phyloP scores from a whole-genome alignment of 2,329 filamentous ascomycete species.

The Xylariaceae sp. region DNA sequence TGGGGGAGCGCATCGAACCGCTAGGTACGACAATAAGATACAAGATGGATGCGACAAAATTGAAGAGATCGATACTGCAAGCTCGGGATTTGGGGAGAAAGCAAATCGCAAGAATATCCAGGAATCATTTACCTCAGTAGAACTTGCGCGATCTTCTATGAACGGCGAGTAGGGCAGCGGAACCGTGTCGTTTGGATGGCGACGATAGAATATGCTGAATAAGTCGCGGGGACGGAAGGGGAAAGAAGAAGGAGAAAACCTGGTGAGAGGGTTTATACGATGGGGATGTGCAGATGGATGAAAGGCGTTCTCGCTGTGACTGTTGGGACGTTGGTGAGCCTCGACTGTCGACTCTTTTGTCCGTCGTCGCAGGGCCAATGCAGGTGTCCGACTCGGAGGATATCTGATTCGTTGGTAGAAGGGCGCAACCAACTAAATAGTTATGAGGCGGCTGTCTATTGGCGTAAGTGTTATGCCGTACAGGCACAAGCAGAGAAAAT shows the following conservation, averaged over 20 bases:
- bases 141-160: too few relatives aligned
- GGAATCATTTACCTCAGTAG: too few relatives aligned
- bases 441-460: neutral
- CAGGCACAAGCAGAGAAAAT: too few relatives aligned
- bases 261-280: slow-evolving; percentile 3
- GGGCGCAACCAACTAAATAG: slow-evolving; percentile 2
- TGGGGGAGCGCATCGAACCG: slow-evolving; percentile 3
- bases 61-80: too few relatives aligned
- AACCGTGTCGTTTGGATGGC: too few relatives aligned
- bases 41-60: too few relatives aligned
- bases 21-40: neutral
- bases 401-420: slow-evolving; percentile 4
- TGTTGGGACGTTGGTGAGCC: slow-evolving; percentile 3
- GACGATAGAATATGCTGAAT: too few relatives aligned
- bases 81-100: too few relatives aligned
- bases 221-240: neutral
- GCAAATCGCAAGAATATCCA: too few relatives aligned
- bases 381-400: slow-evolving; percentile 12
- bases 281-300: slow-evolving; percentile 3
- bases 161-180: too few relatives aligned
- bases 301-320: slow-evolving; percentile 2
- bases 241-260: neutral
- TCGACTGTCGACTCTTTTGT: slow-evolving; percentile 2
- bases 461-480: too few relatives aligned
- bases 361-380: slow-evolving; percentile 10